Evolutionary conservation across 148 eudicot genomes (phyloP).

Genomic region (Linanthus parryae): DNA sequence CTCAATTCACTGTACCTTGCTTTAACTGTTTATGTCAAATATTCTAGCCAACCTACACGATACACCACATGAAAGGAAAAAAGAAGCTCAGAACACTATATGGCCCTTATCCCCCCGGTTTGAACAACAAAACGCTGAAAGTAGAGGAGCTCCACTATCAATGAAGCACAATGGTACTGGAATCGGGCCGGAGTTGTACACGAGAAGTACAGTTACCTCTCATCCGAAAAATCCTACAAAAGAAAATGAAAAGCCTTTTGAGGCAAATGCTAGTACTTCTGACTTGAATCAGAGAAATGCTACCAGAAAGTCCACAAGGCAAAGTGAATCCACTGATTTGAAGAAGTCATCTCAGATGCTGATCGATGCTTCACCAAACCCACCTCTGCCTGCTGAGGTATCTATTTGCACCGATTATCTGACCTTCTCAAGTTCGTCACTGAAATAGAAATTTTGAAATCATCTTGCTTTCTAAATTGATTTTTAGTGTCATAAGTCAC

Average conservation of each 20-base stretch:
- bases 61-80: constrained; percentile 31
- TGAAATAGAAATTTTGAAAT: not conserved
- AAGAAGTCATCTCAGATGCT: constrained; percentile 26
- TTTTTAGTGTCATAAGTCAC: not conserved
- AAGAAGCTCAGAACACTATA: constrained; percentile 19
- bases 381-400: constrained; percentile 83
- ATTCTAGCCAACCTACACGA: constrained; percentile 37
- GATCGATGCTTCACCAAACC: constrained; percentile 44
- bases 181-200: constrained; percentile 33
- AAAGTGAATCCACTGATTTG: constrained; percentile 20
- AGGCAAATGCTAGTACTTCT: too few relatives aligned
- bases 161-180: constrained; percentile 25
- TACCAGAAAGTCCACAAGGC: constrained; percentile 17
- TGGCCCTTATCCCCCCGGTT: constrained; percentile 33
- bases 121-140: constrained; percentile 33
- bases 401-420: not conserved
- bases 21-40: constrained; percentile 3
- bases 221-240: constrained; percentile 32
- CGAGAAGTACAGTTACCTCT: constrained; percentile 23
- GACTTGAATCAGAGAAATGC: too few relatives aligned
- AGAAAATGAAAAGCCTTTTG: constrained; percentile 27
- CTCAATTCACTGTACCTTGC: not conserved
- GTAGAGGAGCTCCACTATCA: constrained; percentile 24
- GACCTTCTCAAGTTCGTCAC: not conserved
- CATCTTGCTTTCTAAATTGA: not conserved